Base-by-base conservation (phyloP, 108 stramenopile genomes). In the Cylindrotheca closterium region DNA sequence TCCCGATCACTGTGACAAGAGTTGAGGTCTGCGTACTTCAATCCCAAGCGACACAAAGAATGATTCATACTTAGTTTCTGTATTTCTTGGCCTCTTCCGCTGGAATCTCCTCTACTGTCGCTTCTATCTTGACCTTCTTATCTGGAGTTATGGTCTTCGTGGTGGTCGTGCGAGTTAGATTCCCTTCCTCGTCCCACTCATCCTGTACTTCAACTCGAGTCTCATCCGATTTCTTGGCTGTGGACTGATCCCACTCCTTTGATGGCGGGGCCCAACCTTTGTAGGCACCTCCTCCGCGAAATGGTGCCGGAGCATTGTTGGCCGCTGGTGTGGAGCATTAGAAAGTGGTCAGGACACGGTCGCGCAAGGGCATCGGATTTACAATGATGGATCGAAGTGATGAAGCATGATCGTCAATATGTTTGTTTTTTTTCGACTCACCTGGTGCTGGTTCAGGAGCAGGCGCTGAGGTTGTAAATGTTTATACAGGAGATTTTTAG, bases 151-250 rank as follows among this genome's bases (percentile, higher is more conserved):
- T 63, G 3, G 53, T 74, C 17, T 74, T 49, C 29, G 67, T 67
- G 21, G 60, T 74, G 29, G 66, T 74, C 3, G 73, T 74, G 48
- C 73, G 53, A 18, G 26, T 46, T 4, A 74, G 51, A 47, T 74
- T 74, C 34, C 73, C 73, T 12, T 74, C 60, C 0, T 67, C 73
- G 30, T 74, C 73, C 73, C 73, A 74, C 55, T 74, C 73, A 18
- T 74, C 73, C 52, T 67, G 55, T 45, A 74, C 49, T 57, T 74
- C 73, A 45, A 67, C 47, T 21, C 55, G 55, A 3, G 66, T 67
- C 30, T 74, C 31, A 50, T 67, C 73, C 42, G 30, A 34, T 22
- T 55, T 57, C 30, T 25, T 34, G 34, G 60, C 63, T 28, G 47
- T 48, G 17, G 23, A 33, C 21, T 65, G 33, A 26, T 74, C 73